Evolutionary conservation across 192 early-diverging fungal species (phyloP).

Genomic region (Coemansia sp.): DNA sequence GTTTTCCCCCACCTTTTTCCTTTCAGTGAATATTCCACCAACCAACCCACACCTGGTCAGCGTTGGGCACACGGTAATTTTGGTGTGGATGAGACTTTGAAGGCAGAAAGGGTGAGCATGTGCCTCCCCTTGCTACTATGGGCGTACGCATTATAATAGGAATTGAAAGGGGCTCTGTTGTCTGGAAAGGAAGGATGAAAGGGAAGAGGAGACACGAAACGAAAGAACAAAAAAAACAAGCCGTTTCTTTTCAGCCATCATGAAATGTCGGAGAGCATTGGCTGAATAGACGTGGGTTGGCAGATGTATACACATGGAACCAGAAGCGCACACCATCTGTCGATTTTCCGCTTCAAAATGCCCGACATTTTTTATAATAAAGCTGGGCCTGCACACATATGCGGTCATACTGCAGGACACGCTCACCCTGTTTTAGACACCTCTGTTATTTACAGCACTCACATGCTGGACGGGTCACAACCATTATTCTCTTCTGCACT

Average conservation of each 20-base stretch:
- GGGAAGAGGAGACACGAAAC: too few relatives aligned
- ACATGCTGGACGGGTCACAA: neutral
- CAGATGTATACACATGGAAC: neutral
- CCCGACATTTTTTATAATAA: neutral
- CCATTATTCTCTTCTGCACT: neutral
- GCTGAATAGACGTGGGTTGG: too few relatives aligned
- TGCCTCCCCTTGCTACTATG: neutral
- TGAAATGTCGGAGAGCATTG: too few relatives aligned
- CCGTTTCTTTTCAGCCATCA: too few relatives aligned
- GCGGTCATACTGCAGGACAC: neutral
- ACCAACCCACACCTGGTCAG: neutral
- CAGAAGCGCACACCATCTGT: constrained; percentile 1
- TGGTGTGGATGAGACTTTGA: neutral
- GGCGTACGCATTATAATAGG: too few relatives aligned
- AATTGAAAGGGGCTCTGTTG: too few relatives aligned
- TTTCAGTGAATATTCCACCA: neutral
- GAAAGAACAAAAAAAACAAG: too few relatives aligned
- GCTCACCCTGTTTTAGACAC: constrained; percentile 1
- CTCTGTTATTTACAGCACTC: neutral
- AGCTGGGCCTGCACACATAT: neutral
- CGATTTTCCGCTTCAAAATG: neutral
- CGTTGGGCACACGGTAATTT: too few relatives aligned
- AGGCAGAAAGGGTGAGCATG: neutral
- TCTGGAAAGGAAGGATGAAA: too few relatives aligned
- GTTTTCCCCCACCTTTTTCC: neutral